Evolutionary conservation across 345 rosid species (phyloP), one percentile per base, ranked within the genome.

Genomic region (Salix udensis): DNA sequence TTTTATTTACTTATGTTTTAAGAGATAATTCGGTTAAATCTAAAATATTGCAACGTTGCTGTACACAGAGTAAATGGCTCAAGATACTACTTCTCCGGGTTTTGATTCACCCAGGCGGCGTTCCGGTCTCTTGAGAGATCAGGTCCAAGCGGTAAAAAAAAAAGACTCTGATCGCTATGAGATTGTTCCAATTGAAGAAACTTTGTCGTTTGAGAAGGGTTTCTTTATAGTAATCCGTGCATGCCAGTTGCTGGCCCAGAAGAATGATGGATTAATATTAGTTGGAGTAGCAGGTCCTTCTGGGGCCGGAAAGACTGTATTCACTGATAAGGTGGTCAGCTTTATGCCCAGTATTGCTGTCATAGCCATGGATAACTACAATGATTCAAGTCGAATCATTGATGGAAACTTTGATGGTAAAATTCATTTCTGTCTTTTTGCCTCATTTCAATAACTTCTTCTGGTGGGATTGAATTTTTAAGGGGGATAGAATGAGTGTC

Each of bases 371-470:
- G 99, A 96, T 76, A 92, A 92, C 82, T 96, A 92, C 78, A 96
- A 96, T 79, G 99, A 96, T 82, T 68, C 94, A 42, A 88, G 92
- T 72, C 90, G 98, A 60, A 88, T 96, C 23, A 87, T 96, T 42
- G 99, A 96, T 77, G 99, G 99, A 39, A 96, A 96, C 81, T 96
- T 88, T 77, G 98, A 96, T 88, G 99, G 99, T 95, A 93, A 81
- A 46, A 30, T 31, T 73, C 74, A 61, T 72, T 40, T 72, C 39
- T 10, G 23, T 21, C 65, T 12, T 9, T 6, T n/a, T n/a, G 28
- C 23, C 21, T 60, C 65, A 60, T 60, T 3, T 60, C 28, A 60
- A 23, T 24, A 60, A 60, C 65, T 60, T 60, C 28, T 58, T 55
- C 62, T 10, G 21, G 30, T 60, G 65, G 14, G 13, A 60, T 46